Evolutionary conservation across 805 yeast species (phyloP), one percentile per base, ranked within the genome.

Genomic region (Komagataella pastoris): DNA sequence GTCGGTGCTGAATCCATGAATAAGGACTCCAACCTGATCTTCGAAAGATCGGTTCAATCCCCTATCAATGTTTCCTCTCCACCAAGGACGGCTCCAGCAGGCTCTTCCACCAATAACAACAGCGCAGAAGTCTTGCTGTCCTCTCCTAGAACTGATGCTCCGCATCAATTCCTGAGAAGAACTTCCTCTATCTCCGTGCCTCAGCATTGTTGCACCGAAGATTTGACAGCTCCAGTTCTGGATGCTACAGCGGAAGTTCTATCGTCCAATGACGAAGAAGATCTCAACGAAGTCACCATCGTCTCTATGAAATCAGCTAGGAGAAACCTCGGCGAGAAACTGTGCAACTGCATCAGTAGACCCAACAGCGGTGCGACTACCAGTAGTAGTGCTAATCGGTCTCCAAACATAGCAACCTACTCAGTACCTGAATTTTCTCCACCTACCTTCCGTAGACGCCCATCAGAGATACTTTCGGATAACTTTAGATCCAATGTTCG

Each of bases 181-280:
- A 30, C 40, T 30, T 30, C 40, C n/a, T 30, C 40, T 12, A 30
- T 30, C 6, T 30, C 40, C 12, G 40, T 58, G 40, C 40, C 40
- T 30, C 58, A 30, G 14, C 63, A 66, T 58, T 52, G 61, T 72
- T 67, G 58, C 66, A 72, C 65, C 58, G 86, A 87, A 63, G 85
- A 88, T 64, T 77, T 67, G 57, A 85, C 88, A 18, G 85, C 95
- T 1, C 90, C 96, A 0, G 87, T 87, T 6, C 70, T 88, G 57
- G 95, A 87, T 59, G 88, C 95, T 7, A 77, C 93, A 3, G 75
- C 81, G 17, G 79, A 83, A 54, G 6, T 30, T n/a, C 70, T 85
- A 44, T 72, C 81, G 47, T 76, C 81, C 12, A 81, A 80, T 58
- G 59, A 67, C 8, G 66, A 71, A 47, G 71, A 84, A 3, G 78